Base-by-base conservation (phyloP, 2,329 filamentous ascomycete genomes). In the Colletotrichum sp. region DNA sequence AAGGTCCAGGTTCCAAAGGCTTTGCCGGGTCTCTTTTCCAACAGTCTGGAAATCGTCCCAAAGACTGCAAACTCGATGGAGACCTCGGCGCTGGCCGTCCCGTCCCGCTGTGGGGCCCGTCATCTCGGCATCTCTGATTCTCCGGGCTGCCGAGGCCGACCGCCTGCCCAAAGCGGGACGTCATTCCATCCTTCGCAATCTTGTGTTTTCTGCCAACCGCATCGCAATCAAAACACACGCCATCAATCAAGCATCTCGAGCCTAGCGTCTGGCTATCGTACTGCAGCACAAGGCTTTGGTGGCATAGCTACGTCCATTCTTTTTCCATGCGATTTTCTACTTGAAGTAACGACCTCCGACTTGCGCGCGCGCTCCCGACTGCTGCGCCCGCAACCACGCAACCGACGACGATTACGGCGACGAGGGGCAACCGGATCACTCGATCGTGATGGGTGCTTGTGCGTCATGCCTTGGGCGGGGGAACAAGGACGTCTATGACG, bases 401-500 rank as follows among this genome's bases (percentile, higher is more conserved):
- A 26, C 65, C 26, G n/a, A 30, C 49, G 30, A 71, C 55, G 65
- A 68, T 28, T 28, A 60, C 49, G 30, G 68, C 55, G 62, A 68
- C 55, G 66, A 65, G 21, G 65, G 52, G 36, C 39, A 39, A 57
- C 62, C 69, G 49, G 36, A 44, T 57, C 30, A 21, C 30, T 69
- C 65, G 74, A 74, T 76, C 59, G 67, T 67, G 77, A 93, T 93
- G 92, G 92, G 92, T 76, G 87, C 87, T 82, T 93, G 91, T 83
- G 87, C 89, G 77, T 93, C 91, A 72, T 93, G 92, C 81, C 84
- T 93, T 60, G 90, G 91, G 77, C 83, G 85, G 78, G 87, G 87
- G 71, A 85, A 87, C 68, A 86, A 85, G 78, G 89, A 91, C 78
- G 83, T 85, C 36, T 89, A 89, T 75, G 90, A 92, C 39, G 91